A percentile compares a stretch with the other conserved stretches of the same genome.
phyloP scores from a whole-genome alignment of 345 rosid species.

The Dipteronia dyeriana region DNA sequence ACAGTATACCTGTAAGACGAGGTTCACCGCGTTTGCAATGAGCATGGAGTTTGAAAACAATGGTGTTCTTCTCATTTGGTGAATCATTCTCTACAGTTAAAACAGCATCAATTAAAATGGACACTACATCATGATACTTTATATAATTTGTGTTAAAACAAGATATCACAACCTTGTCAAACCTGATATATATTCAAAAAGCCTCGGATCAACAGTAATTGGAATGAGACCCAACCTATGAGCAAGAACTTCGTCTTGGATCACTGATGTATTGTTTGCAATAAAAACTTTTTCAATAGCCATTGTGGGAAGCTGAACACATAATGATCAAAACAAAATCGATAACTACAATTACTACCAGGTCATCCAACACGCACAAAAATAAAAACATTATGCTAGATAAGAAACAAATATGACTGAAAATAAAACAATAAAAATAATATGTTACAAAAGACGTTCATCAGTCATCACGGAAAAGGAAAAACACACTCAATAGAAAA shows the following conservation, averaged over 20 bases:
- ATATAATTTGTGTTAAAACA: neutral
- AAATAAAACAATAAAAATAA: neutral
- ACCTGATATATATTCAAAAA: conserved; percentile 88
- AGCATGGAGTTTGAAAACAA: conserved; percentile 90
- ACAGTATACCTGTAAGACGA: conserved; percentile 58
- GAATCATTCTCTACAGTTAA: conserved; percentile 59
- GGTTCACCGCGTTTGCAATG: conserved; percentile 45
- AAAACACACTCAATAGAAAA: neutral
- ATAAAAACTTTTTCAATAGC: conserved; percentile 91
- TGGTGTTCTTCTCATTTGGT: conserved; percentile 86
- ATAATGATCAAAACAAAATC: conserved; percentile 14
- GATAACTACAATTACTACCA: neutral
- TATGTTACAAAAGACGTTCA: neutral
- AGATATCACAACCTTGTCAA: no score
- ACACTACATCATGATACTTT: neutral
- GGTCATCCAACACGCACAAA: neutral
- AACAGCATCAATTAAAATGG: neutral
- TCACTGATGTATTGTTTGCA: conserved; percentile 81
- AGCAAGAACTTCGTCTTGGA: conserved; percentile 94
- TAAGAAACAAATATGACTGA: neutral
- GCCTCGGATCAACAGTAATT: conserved; percentile 76
- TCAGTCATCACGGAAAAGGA: neutral
- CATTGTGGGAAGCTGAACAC: conserved; percentile 81
- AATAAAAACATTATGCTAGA: neutral
- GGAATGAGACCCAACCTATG: conserved; percentile 96